phyloP scores from a whole-genome alignment of 2,329 filamentous ascomycete species.

The Magnaporthales sp. region DNA sequence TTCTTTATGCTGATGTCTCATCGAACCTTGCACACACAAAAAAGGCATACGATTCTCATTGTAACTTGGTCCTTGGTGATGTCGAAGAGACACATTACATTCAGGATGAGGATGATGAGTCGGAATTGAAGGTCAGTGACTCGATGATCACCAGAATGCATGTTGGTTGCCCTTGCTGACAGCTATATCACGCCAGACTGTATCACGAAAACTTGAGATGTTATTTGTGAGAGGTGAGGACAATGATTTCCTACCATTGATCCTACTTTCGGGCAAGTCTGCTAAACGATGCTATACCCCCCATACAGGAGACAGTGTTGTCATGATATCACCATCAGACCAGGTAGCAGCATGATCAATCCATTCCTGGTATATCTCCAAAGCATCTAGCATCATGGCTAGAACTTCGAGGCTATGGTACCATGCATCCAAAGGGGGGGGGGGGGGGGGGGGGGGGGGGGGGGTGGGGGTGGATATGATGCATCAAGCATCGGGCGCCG shows the following conservation, averaged over 20 bases:
- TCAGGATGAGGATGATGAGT: constrained; percentile 77
- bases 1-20: not conserved
- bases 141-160: not conserved
- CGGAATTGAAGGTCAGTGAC: constrained; percentile 58
- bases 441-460: no score
- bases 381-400: not conserved
- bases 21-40: not conserved
- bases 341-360: not conserved
- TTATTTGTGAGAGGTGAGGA: constrained; percentile 87
- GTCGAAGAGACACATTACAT: constrained; percentile 96
- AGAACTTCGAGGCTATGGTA: not conserved
- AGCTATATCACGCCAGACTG: constrained; percentile 50
- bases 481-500: not conserved
- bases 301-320: constrained; percentile 16
- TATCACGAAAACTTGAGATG: constrained; percentile 98
- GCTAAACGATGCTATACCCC: not conserved
- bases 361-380: not conserved
- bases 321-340: constrained; percentile 5
- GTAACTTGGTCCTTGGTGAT: constrained; percentile 91
- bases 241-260: not conserved
- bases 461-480: no score
- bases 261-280: not conserved
- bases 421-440: not conserved
- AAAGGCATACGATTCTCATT: constrained; percentile 92
- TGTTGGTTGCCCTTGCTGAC: constrained; percentile 7